Percentiles rank a stretch among this genome's conserved stretches.
phyloP scores from a whole-genome alignment of 169 alveolate genomes.

The Plasmodium blacklocki region DNA sequence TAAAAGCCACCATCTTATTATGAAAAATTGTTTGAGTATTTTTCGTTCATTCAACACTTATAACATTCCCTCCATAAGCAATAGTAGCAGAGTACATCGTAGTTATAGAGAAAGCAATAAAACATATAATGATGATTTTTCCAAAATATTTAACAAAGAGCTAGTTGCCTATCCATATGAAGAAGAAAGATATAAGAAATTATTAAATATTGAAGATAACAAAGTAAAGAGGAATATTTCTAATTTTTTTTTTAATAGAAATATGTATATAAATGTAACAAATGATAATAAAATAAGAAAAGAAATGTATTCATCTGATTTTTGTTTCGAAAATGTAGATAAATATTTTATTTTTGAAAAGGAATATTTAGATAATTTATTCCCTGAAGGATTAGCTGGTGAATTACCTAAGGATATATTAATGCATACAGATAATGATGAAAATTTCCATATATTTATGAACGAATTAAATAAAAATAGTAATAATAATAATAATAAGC shows the following conservation, averaged over 20 bases:
- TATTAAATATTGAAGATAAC: constrained; percentile 40
- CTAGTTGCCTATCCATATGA: constrained; percentile 74
- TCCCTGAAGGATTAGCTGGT: constrained; percentile 71
- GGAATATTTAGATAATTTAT: constrained; percentile 52
- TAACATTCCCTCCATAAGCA: constrained; percentile 47
- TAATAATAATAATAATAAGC: not conserved
- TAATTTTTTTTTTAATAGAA: constrained; percentile 48
- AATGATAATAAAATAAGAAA: constrained; percentile 21
- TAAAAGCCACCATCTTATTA: not conserved
- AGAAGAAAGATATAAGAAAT: constrained; percentile 53
- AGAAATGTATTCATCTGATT: constrained; percentile 29
- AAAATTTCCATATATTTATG: constrained; percentile 26
- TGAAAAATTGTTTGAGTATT: not conserved
- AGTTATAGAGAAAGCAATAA: constrained; percentile 41
- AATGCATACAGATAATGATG: constrained; percentile 38
- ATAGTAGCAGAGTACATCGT: constrained; percentile 49
- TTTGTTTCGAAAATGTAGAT: constrained; percentile 43
- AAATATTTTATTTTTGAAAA: constrained; percentile 59
- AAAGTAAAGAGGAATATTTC: constrained; percentile 26
- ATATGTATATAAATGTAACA: constrained; percentile 62
- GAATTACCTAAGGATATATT: constrained; percentile 65
- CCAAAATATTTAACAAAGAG: constrained; percentile 61
- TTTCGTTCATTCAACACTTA: constrained; percentile 51
- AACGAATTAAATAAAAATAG: constrained; percentile 22
- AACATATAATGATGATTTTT: constrained; percentile 39